Base-by-base conservation (phyloP, 495 filamentous ascomycete species). In the Cercophora sp. region DNA sequence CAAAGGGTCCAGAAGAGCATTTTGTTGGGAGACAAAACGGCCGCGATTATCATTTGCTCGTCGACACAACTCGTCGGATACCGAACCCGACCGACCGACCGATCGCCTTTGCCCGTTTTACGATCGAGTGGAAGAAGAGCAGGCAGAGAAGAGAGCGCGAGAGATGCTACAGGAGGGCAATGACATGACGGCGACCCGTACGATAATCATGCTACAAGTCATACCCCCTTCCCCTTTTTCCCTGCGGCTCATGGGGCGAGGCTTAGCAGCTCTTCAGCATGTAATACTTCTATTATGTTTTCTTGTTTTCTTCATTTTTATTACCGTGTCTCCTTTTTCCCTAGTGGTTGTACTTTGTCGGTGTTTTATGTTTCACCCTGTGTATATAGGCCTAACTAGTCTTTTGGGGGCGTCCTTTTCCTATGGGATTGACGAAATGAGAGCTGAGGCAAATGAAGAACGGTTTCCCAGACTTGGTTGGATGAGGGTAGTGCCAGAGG, bases 151-250 rank as follows among this genome's bases (percentile, higher is more conserved):
- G 32, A 19, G 25, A 23, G 31, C 24, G 50, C 15, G 24, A 29
- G 43, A 23, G 26, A 43, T n/a, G 32, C 26, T 19, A 48, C 24
- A 42, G 36, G 42, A 51, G 5, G 22, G 46, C 59, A 55, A 59
- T 45, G 58, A 49, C 42, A 46, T 49, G 53, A 51, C 59, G 60
- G 57, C 57, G 60, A 63, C 66, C 59, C 67, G 59, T 68, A 69
- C 73, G 73, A 74, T 72, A 65, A n/a, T n/a, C n/a, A 69, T 62
- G 70, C 72, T 67, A 67, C 40, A 61, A 66, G 65, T 66, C 62
- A 70, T 68, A 60, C 69, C 61, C 56, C 59, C 64, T 53, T 65
- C 56, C 57, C 54, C 60, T 61, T 54, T 51, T 62, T 68, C 47
- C 63, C 54, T 57, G 60, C 56, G 57, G 55, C 56, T 66, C 13